A percentile compares a stretch with the other conserved stretches of the same genome.
Evolutionary conservation across 148 eudicot genomes (phyloP).

Genomic region (Spergularia bocconei): DNA sequence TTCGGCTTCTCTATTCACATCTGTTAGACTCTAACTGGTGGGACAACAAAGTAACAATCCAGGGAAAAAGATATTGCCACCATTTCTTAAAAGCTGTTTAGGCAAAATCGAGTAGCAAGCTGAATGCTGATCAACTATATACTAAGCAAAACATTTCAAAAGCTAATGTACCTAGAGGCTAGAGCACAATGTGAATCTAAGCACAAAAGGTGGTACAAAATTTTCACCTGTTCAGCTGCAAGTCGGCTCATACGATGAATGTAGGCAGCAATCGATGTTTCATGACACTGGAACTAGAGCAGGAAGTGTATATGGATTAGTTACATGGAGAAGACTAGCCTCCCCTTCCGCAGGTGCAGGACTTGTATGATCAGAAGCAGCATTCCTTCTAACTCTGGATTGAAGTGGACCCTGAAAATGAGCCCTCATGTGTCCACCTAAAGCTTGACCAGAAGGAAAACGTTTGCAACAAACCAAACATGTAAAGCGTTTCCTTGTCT

Average conservation of each 20-base stretch:
- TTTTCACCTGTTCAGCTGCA: background rate
- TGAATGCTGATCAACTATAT: background rate
- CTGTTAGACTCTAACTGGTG: background rate
- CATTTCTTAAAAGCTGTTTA: background rate
- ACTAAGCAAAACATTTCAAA: conserved; percentile 3
- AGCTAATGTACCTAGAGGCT: background rate
- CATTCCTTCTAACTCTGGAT: conserved; percentile 19
- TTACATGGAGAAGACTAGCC: background rate
- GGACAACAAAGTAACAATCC: background rate
- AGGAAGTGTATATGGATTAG: conserved; percentile 1
- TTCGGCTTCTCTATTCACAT: background rate
- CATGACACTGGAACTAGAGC: conserved; percentile 10
- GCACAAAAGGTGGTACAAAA: background rate
- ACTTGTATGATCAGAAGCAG: conserved; percentile 11
- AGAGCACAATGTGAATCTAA: too few species aligned
- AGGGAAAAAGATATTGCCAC: conserved; percentile 1
- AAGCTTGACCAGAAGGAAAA: conserved; percentile 53
- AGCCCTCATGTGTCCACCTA: conserved; percentile 70
- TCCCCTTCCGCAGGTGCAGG: conserved; percentile 4
- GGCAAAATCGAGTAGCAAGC: background rate
- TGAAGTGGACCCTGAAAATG: conserved; percentile 33
- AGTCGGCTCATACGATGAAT: background rate
- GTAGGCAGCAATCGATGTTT: background rate
- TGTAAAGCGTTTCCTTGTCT: conserved; percentile 25
- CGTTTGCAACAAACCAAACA: conserved; percentile 45